Base-by-base conservation (phyloP, 2,329 filamentous ascomycete genomes). In the Mycosphaerelloides madeirae region DNA sequence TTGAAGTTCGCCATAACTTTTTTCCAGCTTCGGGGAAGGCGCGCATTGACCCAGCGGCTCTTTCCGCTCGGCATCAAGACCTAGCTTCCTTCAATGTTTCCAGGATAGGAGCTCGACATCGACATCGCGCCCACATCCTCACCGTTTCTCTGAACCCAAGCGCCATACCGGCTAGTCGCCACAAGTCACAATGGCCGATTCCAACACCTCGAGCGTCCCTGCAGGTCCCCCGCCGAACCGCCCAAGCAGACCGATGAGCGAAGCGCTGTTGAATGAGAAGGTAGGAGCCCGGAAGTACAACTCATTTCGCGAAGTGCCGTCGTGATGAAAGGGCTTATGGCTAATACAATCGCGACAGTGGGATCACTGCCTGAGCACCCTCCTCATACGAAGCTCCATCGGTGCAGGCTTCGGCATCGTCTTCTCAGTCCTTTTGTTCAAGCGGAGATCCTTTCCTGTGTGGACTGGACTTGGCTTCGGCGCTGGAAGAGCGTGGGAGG, bases 221-320 rank as follows among this genome's bases (percentile, higher is more conserved):
- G 77, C 81, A 60, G 76, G 78, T 68, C 77, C 80, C 54, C 49
- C 59, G 31, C 78, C 85, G 66, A 78, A 84, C 69, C 81, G 87
- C 60, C 74, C 80, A 52, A 79, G 71, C 65, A 79, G 80, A 71
- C 91, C 93, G 54, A 85, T 96, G 73, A 97, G 91, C 78, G 93
- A 98, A 78, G 87, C 91, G 65, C 82, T 98, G 63, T 81, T 98
- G 66, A 97, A 97, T 73, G 93, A 98, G 75, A 98, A 98, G 89
- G 93, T 96, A 82, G 55, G 64, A 52, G 42, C 14, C 16, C 16
- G 35, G 16, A 13, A 22, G 5, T 3, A 13, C 37, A 11, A 15
- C 15, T 13, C 14, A 19, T 6, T 35, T 3, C 8, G 19, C 9
- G n/a, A n/a, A n/a, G n/a, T 9, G 22, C 6, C 22, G 22, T 9